phyloP scores from a whole-genome alignment of 495 filamentous ascomycete genomes.

The Tetracladium marchalianum region DNA sequence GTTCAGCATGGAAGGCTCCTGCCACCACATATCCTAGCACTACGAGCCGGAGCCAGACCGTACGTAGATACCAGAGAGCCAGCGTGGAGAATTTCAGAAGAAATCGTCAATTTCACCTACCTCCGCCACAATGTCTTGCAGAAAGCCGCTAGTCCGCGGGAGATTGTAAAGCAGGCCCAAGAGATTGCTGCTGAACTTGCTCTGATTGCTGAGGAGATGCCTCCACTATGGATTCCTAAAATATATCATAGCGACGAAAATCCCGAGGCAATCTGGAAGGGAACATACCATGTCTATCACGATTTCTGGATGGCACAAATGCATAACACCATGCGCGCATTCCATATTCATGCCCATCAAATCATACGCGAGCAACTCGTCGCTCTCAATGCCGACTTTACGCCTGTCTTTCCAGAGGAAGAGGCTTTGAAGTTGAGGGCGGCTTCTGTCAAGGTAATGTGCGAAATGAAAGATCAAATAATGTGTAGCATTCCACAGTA shows the following conservation, averaged over 20 bases:
- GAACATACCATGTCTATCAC: slow-evolving; percentile 49
- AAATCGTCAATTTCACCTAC: slow-evolving; percentile 33
- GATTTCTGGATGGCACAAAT: slow-evolving; percentile 46
- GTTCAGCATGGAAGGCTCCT: slow-evolving; percentile 27
- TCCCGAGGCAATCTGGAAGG: slow-evolving; percentile 35
- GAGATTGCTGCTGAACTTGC: slow-evolving; percentile 43
- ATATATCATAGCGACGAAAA: slow-evolving; percentile 25
- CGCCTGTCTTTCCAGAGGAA: slow-evolving; percentile 5
- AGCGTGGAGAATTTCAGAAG: slow-evolving; percentile 19
- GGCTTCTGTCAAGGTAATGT: slow-evolving; percentile 12
- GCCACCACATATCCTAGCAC: slow-evolving; percentile 25
- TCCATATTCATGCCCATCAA: slow-evolving; percentile 47
- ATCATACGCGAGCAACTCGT: slow-evolving; percentile 31
- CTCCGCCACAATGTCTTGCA: slow-evolving; percentile 35
- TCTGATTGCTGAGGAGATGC: slow-evolving; percentile 30
- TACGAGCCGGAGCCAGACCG: slow-evolving; percentile 25
- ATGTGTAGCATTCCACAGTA: slow-evolving; percentile 37
- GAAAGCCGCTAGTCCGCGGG: slow-evolving; percentile 26
- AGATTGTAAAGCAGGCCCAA: slow-evolving; percentile 35
- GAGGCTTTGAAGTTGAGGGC: slow-evolving; percentile 1
- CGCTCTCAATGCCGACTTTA: slow-evolving; percentile 6
- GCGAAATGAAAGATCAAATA: slow-evolving; percentile 29
- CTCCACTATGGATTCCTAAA: slow-evolving; percentile 27
- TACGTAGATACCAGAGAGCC: slow-evolving; percentile 18
- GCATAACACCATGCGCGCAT: slow-evolving; percentile 56